A percentile compares a stretch with the other conserved stretches of the same genome.
These are phyloP conservation scores for Spinacia oleracea DNA, from an alignment of 179 eudicot genomes.

Conservation along the genomic window DNA sequence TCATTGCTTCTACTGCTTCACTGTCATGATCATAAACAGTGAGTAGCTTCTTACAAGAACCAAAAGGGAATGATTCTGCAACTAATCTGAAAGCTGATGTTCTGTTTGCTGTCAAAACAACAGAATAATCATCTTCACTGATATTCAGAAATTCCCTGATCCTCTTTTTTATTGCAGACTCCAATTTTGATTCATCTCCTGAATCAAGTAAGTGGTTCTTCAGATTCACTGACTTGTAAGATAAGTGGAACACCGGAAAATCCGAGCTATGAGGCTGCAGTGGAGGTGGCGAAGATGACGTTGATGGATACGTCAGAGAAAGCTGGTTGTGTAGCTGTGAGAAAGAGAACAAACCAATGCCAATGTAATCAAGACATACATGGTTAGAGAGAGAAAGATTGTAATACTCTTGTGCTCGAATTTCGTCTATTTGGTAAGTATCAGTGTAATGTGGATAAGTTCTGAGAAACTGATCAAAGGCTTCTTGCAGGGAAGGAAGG, in stretches of 20 bases:
- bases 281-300: conserved; percentile 41
- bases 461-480: conserved; percentile 56
- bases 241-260: conserved; percentile 60
- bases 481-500: conserved; percentile 72
- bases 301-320: conserved; percentile 37
- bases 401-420: conserved; percentile 64
- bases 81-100: conserved; percentile 81
- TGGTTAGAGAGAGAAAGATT: conserved; percentile 74
- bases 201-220: conserved; percentile 58
- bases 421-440: conserved; percentile 54
- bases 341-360: conserved; percentile 84
- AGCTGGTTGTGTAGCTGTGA: conserved; percentile 64
- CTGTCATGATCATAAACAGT: conserved; percentile 86
- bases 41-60: conserved; percentile 57
- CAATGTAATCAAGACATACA: conserved; percentile 86
- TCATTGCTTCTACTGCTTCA: conserved; percentile 67
- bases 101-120: conserved; percentile 80
- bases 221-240: conserved; percentile 63
- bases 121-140: conserved; percentile 62
- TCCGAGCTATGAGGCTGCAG: conserved; percentile 43
- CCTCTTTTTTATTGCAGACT: conserved; percentile 57
- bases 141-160: conserved; percentile 68
- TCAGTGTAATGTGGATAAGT: conserved; percentile 71
- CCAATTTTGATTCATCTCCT: conserved; percentile 58
- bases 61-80: conserved; percentile 87